Base-by-base conservation (phyloP, 2,329 filamentous ascomycete genomes). In the Neospermospora avenae region DNA sequence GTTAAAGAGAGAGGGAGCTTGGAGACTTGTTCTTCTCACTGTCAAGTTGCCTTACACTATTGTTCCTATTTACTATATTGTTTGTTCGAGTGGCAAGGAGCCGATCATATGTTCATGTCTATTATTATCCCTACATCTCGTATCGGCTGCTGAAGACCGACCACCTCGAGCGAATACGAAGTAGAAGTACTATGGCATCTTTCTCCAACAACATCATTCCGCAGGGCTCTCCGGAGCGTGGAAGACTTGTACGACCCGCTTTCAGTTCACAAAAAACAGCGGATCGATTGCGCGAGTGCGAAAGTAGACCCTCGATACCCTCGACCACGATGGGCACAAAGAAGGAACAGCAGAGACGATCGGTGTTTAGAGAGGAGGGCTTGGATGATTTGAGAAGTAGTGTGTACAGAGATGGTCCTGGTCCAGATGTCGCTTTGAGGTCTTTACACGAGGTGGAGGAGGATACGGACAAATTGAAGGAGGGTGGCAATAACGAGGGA, bases 351-450 rank as follows among this genome's bases (percentile, higher is more conserved):
- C 35, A 59, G n/a, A 49, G 67, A 42, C 57, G 48, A 25, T 65
- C 61, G 2, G 59, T 66, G 7, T 71, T 71, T 59, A 67, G 57
- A 54, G 70, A 72, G 54, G 65, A 67, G 37, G 69, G 69, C 10
- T 44, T 72, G 25, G 68, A 72, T 55, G 68, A 70, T 63, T 34
- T 70, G 46, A 58, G 59, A 42, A 61, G 22, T 10, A 66, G 53
- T 45, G 59, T 67, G 11, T 58, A 68, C 53, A 55, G 35, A 18
- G 46, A 42, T 42, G 41, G 49, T 5, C 53, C 55, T 11, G 44
- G 44, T 46, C 49, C 46, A 18, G 52, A 10, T 5, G 28, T 10
- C 5, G 11, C 57, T n/a, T 24, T 49, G 46, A 37, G 34, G 16
- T 46, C 18, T 39, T 16, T 20, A 34, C 35, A 45, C 18, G 37